Evolutionary conservation across 1,284 basidiomycete species (phyloP).

Genomic region (Tilletia setariae): DNA sequence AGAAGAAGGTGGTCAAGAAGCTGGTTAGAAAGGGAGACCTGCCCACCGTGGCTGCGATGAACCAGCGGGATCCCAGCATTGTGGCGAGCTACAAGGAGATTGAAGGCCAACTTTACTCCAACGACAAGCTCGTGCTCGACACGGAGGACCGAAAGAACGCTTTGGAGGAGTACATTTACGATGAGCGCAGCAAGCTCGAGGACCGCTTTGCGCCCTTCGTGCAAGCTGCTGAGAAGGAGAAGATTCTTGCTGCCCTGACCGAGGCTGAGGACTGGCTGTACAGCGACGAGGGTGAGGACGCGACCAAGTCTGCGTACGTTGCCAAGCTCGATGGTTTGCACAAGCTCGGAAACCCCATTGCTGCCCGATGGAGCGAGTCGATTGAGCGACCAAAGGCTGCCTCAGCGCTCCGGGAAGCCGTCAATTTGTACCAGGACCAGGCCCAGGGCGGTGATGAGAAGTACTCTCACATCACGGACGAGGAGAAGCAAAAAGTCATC

Average conservation of each 20-base stretch:
- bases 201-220: slow-evolving; percentile 47
- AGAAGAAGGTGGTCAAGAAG: slow-evolving; percentile 53
- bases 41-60: slow-evolving; percentile 41
- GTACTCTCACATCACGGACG: slow-evolving; percentile 51
- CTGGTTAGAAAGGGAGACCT: slow-evolving; percentile 52
- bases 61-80: slow-evolving; percentile 37
- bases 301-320: slow-evolving; percentile 50
- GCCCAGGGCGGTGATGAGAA: slow-evolving; percentile 49
- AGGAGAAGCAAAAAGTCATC: slow-evolving; percentile 53
- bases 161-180: slow-evolving; percentile 54
- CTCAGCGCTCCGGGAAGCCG: slow-evolving; percentile 44
- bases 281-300: slow-evolving; percentile 53
- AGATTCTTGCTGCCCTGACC: slow-evolving; percentile 43
- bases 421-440: slow-evolving; percentile 50
- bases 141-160: slow-evolving; percentile 52
- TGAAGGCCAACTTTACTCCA: slow-evolving; percentile 50
- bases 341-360: slow-evolving; percentile 50
- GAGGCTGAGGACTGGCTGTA: slow-evolving; percentile 53
- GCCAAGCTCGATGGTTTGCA: slow-evolving; percentile 43
- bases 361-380: slow-evolving; percentile 44
- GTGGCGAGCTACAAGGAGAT: slow-evolving; percentile 47
- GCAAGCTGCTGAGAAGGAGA: slow-evolving; percentile 50
- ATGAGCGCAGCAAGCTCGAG: slow-evolving; percentile 52
- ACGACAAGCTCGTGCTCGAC: slow-evolving; percentile 54
- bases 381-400: slow-evolving; percentile 51